Evolutionary conservation across 371 early-diverging fungal species (phyloP).

Genomic region (Apophysomyces trapeziformis): DNA sequence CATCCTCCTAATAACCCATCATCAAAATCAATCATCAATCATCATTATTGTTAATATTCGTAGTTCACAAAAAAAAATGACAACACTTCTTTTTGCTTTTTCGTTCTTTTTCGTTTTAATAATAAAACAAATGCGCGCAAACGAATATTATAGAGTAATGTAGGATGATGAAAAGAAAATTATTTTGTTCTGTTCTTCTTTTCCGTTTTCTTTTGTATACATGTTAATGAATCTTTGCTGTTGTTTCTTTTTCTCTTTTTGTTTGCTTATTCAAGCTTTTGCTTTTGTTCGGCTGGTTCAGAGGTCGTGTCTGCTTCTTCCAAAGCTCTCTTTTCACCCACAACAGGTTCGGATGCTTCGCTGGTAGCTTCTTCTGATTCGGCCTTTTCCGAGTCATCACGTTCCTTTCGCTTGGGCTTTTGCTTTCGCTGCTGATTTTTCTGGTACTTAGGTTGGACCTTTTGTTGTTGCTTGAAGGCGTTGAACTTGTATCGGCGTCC

Average conservation of each 20-base stretch:
- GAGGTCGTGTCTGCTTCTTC: constrained; percentile 13
- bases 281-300: constrained; percentile 6
- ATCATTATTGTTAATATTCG: neutral
- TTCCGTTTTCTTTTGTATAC: neutral
- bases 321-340: constrained; percentile 18
- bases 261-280: neutral
- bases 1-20: neutral
- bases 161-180: neutral
- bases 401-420: neutral
- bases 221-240: no score
- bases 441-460: neutral
- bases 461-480: constrained; percentile 9
- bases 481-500: constrained; percentile 15
- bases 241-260: no score
- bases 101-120: no score
- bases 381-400: constrained; percentile 11
- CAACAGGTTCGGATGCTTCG: neutral
- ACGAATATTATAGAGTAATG: no score
- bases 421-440: neutral
- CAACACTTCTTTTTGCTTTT: no score
- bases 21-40: neutral
- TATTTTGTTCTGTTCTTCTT: no score
- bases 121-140: no score
- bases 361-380: constrained; percentile 12
- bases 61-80: no score